Evolutionary conservation across 441 rosid species (phyloP), one percentile per base, ranked within the genome.

Genomic region (Sinapis alba): DNA sequence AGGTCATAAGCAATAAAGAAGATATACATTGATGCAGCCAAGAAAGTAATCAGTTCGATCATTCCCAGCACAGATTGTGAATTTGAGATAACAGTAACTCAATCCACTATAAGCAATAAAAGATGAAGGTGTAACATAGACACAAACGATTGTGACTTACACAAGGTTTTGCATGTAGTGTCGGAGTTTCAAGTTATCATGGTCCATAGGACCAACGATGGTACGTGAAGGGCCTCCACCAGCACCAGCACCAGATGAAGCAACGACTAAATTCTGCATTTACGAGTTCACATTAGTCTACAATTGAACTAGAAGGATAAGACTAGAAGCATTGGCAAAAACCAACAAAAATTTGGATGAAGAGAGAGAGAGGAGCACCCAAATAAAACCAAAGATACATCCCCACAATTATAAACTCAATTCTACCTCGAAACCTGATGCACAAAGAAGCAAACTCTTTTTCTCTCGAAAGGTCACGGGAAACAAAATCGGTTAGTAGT

Each of bases 251-350:
- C 20, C 62, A 27, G 56, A 75, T 20, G 69, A 78, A 73, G 72
- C 71, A n/a, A 68, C 85, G 62, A 84, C 87, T 61, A 84, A 69
- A 82, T 81, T 85, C 84, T 89, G 97, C 90, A 87, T 76, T 81
- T 86, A 88, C 59, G 85, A 26, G 75, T 85, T 83, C 69, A 91
- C 97, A 86, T 89, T 93, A 71, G 83, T 97, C 83, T 87, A 47
- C 38, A 68, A 30, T 28, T 34, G 61, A 51, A 62, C 38, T 12
- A 62, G 16, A 71, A 66, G 27, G 38, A 18, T 32, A 70, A 13
- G 24, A 51, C 72, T 30, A 34, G 38, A 51, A 36, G 38, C 45
- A 51, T 64, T 41, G 0, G n/a, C n/a, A 54, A 66, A 64, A 64
- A 76, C 4, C 50, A 50, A 62, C 65, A 24, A 28, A 53, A 67